phyloP scores from a whole-genome alignment of 352 stramenopile species.

The Globisporangium parvum region DNA sequence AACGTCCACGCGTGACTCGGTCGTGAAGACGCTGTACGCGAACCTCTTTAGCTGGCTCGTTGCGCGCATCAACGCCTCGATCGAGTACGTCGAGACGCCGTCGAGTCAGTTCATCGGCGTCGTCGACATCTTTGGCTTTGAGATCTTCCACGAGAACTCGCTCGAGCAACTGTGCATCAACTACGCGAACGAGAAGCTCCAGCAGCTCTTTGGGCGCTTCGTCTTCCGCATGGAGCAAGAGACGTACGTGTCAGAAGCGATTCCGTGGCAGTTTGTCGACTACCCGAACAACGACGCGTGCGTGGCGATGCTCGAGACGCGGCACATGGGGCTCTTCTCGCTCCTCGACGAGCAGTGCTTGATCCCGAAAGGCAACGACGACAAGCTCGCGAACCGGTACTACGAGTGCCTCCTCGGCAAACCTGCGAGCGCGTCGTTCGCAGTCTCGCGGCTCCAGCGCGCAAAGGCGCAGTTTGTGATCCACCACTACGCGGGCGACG shows the following conservation, averaged over 20 bases:
- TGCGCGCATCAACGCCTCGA: slow-evolving; percentile 88
- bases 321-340: slow-evolving; percentile 75
- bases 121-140: slow-evolving; percentile 90
- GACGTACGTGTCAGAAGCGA: slow-evolving; percentile 77
- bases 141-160: slow-evolving; percentile 89
- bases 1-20: slow-evolving; percentile 68
- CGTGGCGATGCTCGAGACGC: slow-evolving; percentile 65
- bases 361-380: slow-evolving; percentile 76
- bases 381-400: slow-evolving; percentile 81
- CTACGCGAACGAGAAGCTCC: slow-evolving; percentile 86
- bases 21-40: slow-evolving; percentile 86
- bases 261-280: slow-evolving; percentile 86
- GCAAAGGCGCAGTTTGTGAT: slow-evolving; percentile 82
- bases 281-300: slow-evolving; percentile 86
- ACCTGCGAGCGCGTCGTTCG: slow-evolving; percentile 52
- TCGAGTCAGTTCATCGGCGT: slow-evolving; percentile 85
- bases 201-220: slow-evolving; percentile 77
- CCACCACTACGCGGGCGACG: slow-evolving; percentile 80
- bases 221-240: slow-evolving; percentile 86
- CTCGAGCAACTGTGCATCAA: slow-evolving; percentile 90
- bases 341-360: slow-evolving; percentile 84
- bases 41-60: slow-evolving; percentile 94
- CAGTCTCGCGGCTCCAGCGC: slow-evolving; percentile 65
- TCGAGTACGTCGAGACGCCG: slow-evolving; percentile 72
- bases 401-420: slow-evolving; percentile 46